These are phyloP conservation scores for Blastobotrys apis DNA, from an alignment of 1,139 yeast genomes.

Conservation along the genomic window DNA sequence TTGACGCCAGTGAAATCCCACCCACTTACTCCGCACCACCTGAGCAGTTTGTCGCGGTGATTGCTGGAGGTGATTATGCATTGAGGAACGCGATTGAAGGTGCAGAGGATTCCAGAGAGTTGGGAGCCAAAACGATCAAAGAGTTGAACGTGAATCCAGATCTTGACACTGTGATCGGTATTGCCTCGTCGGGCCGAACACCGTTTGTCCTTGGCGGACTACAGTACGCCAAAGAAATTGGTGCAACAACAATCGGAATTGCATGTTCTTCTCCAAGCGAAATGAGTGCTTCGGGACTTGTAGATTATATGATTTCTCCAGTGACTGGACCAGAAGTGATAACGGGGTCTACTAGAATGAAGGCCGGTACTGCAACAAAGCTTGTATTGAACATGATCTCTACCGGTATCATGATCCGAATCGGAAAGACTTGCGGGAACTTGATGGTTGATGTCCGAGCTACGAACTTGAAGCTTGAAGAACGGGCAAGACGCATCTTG, in stretches of 20 bases:
- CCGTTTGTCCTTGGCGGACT: slow-evolving; percentile 29
- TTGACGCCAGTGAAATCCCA: slow-evolving; percentile 35
- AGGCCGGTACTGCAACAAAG: slow-evolving; percentile 32
- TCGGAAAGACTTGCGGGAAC: slow-evolving; percentile 30
- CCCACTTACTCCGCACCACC: slow-evolving; percentile 34
- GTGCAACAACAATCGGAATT: slow-evolving; percentile 26
- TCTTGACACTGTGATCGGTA: slow-evolving; percentile 29
- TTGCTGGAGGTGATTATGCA: slow-evolving; percentile 35
- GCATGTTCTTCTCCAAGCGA: slow-evolving; percentile 27
- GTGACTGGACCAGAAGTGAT: slow-evolving; percentile 30
- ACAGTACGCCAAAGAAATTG: slow-evolving; percentile 22
- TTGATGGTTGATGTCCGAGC: slow-evolving; percentile 30
- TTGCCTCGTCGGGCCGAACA: slow-evolving; percentile 31
- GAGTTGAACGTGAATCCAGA: slow-evolving; percentile 18
- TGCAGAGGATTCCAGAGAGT: slow-evolving; percentile 28
- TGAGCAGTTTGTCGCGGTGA: slow-evolving; percentile 31
- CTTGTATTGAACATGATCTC: slow-evolving; percentile 29
- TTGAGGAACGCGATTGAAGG: slow-evolving; percentile 32
- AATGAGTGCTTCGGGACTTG: slow-evolving; percentile 18
- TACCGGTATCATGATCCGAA: slow-evolving; percentile 27
- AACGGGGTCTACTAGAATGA: slow-evolving; percentile 30
- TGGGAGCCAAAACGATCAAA: slow-evolving; percentile 20
- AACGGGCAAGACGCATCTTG: slow-evolving; percentile 25
- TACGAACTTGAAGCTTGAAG: slow-evolving; percentile 24
- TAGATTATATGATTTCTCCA: slow-evolving; percentile 24